Conservation (phyloP, 1,284 basidiomycete genomes). For the Marasmius sp. region DNA sequence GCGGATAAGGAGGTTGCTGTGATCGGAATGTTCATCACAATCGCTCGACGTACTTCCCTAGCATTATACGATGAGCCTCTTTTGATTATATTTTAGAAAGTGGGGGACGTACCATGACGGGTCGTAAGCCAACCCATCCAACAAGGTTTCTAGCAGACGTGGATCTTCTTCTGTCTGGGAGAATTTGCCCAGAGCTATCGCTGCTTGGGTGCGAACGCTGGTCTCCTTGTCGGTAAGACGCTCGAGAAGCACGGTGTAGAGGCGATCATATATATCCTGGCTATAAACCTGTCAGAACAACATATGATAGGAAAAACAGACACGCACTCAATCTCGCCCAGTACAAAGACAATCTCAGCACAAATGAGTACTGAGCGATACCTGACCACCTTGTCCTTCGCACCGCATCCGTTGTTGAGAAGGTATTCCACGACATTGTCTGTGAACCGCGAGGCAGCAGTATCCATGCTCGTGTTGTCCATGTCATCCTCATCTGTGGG, state of each 20-base stretch:
- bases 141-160: constrained; percentile 55
- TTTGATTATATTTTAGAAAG: background rate
- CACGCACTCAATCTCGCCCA: constrained; percentile 85
- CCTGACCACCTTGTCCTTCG: constrained; percentile 89
- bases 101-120: constrained; percentile 64
- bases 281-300: constrained; percentile 39
- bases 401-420: constrained; percentile 73
- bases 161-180: constrained; percentile 58
- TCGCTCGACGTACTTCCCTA: constrained; percentile 87
- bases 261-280: constrained; percentile 73
- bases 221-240: constrained; percentile 85
- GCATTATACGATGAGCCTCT: constrained; percentile 1
- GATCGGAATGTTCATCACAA: constrained; percentile 75
- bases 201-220: constrained; percentile 79
- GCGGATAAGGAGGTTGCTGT: constrained; percentile 54
- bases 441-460: constrained; percentile 75
- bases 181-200: constrained; percentile 81
- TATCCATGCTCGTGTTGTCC: constrained; percentile 49
- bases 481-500: constrained; percentile 28
- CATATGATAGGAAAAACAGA: background rate
- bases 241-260: constrained; percentile 73
- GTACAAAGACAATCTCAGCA: constrained; percentile 73
- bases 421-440: constrained; percentile 74
- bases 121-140: constrained; percentile 77
- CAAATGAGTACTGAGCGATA: constrained; percentile 79